Percentiles rank a stretch among this genome's conserved stretches.
Conservation (phyloP, 2,329 filamentous ascomycete species). For the Davidsoniella virescens region DNA sequence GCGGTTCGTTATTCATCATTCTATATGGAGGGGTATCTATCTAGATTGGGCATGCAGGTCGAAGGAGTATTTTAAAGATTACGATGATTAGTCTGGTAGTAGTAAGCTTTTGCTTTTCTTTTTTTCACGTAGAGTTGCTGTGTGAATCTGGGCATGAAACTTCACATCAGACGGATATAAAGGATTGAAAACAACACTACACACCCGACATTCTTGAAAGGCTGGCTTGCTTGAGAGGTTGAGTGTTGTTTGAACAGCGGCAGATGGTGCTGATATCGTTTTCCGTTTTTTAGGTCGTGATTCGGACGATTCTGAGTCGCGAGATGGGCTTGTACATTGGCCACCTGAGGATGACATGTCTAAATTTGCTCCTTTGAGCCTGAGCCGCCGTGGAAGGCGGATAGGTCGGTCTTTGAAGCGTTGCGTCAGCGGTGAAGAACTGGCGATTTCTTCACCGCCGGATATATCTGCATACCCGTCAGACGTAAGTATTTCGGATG, state of each 20-base stretch:
- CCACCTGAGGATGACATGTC: background rate
- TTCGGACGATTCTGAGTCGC: background rate
- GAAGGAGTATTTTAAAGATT: too few relatives aligned
- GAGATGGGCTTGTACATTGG: background rate
- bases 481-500: background rate
- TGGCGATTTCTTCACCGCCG: background rate
- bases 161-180: conserved; percentile 28
- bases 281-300: background rate
- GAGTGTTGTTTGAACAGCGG: conserved; percentile 25
- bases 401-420: background rate
- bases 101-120: conserved; percentile 13
- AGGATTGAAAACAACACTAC: conserved; percentile 29
- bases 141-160: conserved; percentile 26
- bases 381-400: background rate
- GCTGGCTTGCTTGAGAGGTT: conserved; percentile 26
- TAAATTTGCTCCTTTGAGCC: background rate
- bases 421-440: background rate
- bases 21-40: too few relatives aligned
- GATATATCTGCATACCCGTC: background rate
- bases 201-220: conserved; percentile 28
- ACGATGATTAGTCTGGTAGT: too few relatives aligned
- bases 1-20: too few relatives aligned
- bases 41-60: too few relatives aligned
- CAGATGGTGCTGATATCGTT: background rate
- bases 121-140: conserved; percentile 19